Base-by-base conservation (phyloP, 345 rosid species). In the Brassica cretica region DNA sequence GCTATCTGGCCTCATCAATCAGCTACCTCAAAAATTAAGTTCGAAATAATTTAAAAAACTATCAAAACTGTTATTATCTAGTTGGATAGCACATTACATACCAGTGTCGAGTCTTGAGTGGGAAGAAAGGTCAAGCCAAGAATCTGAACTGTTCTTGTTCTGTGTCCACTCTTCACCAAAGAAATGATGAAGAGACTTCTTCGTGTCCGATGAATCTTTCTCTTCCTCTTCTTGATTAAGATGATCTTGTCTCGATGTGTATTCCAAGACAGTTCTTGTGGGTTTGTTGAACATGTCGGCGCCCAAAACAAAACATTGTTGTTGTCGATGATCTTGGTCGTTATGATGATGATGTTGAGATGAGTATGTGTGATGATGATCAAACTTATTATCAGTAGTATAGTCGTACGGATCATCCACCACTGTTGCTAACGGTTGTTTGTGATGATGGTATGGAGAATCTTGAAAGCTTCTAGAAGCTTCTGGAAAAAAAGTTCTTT, bases 121-220 rank as follows among this genome's bases (percentile, higher is more conserved):
- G 67, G 84, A 73, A 65, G 84, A 77, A 77, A 77, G 84, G 74
- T 76, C 84, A 83, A 88, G 73, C 83, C 83, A 80, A 76, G 83
- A 76, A 71, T 85, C 89, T 7, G 88, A 74, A 69, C 24, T 73
- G 65, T 41, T 74, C 78, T 79, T 77, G 78, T 81, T 88, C 75
- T 85, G 83, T 4, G 87, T 81, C 85, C 87, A 80, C 72, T 77
- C 83, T 5, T 86, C 87, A 66, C 89, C 93, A 15, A 93, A 87
- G 84, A 91, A 93, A 18, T 89, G 97, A 80, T 91, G 97, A 64
- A 91, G 78, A 55, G 90, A 88, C 80, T 89, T 93, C 69, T 82
- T 87, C 10, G 85, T 77, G 60, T 86, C 87, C 1, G 76, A 41
- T 66, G 81, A 61, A 73, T 73, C 82, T 41, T 77, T 75, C 59